These are phyloP conservation scores for Aspergillus sp. DNA, from an alignment of 2,329 filamentous ascomycete species.

Conservation along the genomic window DNA sequence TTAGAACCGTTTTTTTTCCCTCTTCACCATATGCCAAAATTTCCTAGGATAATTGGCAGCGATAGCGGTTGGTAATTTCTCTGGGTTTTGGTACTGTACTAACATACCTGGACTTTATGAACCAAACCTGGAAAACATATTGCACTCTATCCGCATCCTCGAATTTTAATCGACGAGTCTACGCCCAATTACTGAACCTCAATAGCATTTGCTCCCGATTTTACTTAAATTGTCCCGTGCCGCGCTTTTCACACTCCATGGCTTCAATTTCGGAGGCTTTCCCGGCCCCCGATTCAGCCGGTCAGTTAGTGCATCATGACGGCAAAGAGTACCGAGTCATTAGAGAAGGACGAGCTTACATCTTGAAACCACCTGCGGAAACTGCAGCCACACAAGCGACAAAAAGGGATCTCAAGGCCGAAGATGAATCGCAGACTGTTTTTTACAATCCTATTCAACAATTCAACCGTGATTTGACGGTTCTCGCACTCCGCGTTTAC, in stretches of 20 bases:
- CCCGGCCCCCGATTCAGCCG: conserved; percentile 12
- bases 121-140: not conserved
- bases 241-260: conserved; percentile 5
- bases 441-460: conserved; percentile 99
- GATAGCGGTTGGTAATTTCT: not conserved
- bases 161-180: not conserved
- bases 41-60: not conserved
- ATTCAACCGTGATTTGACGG: conserved; percentile 94
- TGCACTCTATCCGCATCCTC: not conserved
- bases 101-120: not conserved
- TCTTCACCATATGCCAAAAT: not conserved
- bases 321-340: conserved; percentile 60
- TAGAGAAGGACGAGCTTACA: conserved; percentile 67
- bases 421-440: conserved; percentile 70
- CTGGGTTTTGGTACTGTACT: not conserved
- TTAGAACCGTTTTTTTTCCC: not conserved
- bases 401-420: conserved; percentile 47
- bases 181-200: not conserved
- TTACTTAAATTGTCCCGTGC: not conserved
- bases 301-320: conserved; percentile 41
- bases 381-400: conserved; percentile 42
- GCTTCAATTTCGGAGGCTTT: conserved; percentile 21
- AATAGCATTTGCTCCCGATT: not conserved
- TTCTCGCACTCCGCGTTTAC: conserved; percentile 87
- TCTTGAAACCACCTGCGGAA: conserved; percentile 60